Percentiles rank a stretch among this genome's conserved stretches.
Evolutionary conservation across 352 stramenopile species (phyloP).

Genomic region (Globisporangium alternatum): DNA sequence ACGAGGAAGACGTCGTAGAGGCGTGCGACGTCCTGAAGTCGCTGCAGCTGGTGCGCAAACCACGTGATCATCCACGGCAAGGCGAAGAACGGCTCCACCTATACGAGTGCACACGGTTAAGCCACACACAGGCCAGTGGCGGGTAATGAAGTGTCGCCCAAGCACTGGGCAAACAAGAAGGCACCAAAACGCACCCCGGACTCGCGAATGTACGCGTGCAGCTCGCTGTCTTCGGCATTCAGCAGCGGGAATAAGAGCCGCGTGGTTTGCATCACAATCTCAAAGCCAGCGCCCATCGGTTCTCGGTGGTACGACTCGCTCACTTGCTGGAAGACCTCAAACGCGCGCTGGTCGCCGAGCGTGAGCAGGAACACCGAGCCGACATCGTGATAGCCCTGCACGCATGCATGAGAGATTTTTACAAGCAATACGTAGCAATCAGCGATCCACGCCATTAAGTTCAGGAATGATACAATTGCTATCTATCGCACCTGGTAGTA

Average conservation of each 20-base stretch:
- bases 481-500: slow-evolving; percentile 64
- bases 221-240: slow-evolving; percentile 50
- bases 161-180: neutral
- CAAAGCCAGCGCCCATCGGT: slow-evolving; percentile 83
- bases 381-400: slow-evolving; percentile 91
- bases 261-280: slow-evolving; percentile 62
- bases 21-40: slow-evolving; percentile 84
- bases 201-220: slow-evolving; percentile 65
- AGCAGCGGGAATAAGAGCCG: slow-evolving; percentile 72
- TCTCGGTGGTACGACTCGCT: slow-evolving; percentile 90
- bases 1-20: slow-evolving; percentile 94
- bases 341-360: slow-evolving; percentile 68
- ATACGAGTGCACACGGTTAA: neutral
- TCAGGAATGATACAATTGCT: slow-evolving; percentile 19
- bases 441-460: neutral
- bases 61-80: slow-evolving; percentile 94
- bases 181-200: slow-evolving; percentile 36
- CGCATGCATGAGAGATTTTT: neutral
- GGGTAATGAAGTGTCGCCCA: neutral
- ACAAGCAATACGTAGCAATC: neutral
- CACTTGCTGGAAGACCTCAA: slow-evolving; percentile 66
- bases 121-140: neutral
- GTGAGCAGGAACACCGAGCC: slow-evolving; percentile 80
- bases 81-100: slow-evolving; percentile 93
- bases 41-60: slow-evolving; percentile 91